Percentiles rank a stretch among this genome's conserved stretches.
phyloP scores from a whole-genome alignment of 2,329 filamentous ascomycete genomes.

The Phoma sp. region DNA sequence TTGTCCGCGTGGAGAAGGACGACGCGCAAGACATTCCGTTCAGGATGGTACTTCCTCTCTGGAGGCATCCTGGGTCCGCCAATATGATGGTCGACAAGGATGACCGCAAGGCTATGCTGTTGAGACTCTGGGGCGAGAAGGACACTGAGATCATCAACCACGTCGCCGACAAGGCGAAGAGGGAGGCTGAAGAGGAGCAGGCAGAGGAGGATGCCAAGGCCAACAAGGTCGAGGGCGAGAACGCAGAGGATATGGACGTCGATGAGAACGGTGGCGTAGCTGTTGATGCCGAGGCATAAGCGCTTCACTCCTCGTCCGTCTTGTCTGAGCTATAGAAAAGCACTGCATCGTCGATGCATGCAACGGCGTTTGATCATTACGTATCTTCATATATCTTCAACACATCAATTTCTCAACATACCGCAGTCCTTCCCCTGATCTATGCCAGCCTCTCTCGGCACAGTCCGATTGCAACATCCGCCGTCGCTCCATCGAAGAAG shows the following conservation, averaged over 20 bases:
- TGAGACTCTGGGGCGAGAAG: slow-evolving; percentile 89
- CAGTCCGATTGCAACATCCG: slow-evolving; percentile 55
- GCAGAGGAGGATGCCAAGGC: slow-evolving; percentile 19
- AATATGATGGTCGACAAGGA: slow-evolving; percentile 99
- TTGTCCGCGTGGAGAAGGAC: slow-evolving; percentile 82
- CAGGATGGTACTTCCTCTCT: slow-evolving; percentile 87
- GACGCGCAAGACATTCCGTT: slow-evolving; percentile 72
- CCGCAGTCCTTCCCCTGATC: too few species aligned
- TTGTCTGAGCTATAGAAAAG: too few species aligned
- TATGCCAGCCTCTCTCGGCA: slow-evolving; percentile 48
- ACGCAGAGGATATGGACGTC: slow-evolving; percentile 20
- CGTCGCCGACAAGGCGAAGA: slow-evolving; percentile 43
- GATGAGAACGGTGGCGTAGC: slow-evolving; percentile 19
- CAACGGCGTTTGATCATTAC: too few species aligned
- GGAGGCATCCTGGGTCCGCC: slow-evolving; percentile 89
- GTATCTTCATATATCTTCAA: too few species aligned
- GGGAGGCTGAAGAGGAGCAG: slow-evolving; percentile 26
- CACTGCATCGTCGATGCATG: too few species aligned
- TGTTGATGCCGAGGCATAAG: slow-evolving; percentile 9
- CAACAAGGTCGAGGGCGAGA: slow-evolving; percentile 24
- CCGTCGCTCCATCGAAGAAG: slow-evolving; percentile 60
- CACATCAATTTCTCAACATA: too few species aligned
- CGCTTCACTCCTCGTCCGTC: too few species aligned
- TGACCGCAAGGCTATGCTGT: slow-evolving; percentile 87
- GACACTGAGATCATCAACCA: slow-evolving; percentile 71